These are phyloP conservation scores for Neopestalotiopsis rosae DNA, from an alignment of 2,329 filamentous ascomycete genomes.

Conservation along the genomic window DNA sequence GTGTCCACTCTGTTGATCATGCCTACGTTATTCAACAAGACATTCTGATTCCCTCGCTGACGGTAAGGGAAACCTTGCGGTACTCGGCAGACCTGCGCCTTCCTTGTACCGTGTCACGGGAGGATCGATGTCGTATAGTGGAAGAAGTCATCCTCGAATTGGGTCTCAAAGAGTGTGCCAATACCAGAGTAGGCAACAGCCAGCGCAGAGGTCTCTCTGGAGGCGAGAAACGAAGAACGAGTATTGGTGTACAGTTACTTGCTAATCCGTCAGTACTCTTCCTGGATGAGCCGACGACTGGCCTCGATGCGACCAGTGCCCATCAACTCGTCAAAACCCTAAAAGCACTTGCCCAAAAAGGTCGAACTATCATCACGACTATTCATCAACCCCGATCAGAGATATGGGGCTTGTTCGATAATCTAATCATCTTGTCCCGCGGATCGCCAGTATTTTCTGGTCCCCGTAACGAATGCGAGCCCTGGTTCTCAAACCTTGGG, in stretches of 20 bases:
- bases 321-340: constrained; percentile 75
- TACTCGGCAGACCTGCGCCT: constrained; percentile 77
- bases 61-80: constrained; percentile 74
- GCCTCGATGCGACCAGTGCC: constrained; percentile 77
- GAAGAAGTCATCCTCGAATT: constrained; percentile 80
- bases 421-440: constrained; percentile 69
- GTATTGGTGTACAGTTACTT: constrained; percentile 79
- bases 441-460: constrained; percentile 75
- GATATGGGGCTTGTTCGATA: constrained; percentile 80
- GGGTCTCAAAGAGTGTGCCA: constrained; percentile 76
- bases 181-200: constrained; percentile 75
- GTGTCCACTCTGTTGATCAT: constrained; percentile 61
- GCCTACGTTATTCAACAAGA: constrained; percentile 82
- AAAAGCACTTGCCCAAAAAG: constrained; percentile 70
- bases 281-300: constrained; percentile 80
- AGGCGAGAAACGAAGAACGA: constrained; percentile 77
- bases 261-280: constrained; percentile 80
- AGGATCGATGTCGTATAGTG: constrained; percentile 67
- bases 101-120: constrained; percentile 63
- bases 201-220: constrained; percentile 78
- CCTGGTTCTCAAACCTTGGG: constrained; percentile 67
- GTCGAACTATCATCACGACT: constrained; percentile 73
- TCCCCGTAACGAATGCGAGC: constrained; percentile 58
- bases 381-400: constrained; percentile 81
- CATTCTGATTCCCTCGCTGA: constrained; percentile 73